Conservation (phyloP, 352 stramenopile genomes). For the Pythium scleroteichum region DNA sequence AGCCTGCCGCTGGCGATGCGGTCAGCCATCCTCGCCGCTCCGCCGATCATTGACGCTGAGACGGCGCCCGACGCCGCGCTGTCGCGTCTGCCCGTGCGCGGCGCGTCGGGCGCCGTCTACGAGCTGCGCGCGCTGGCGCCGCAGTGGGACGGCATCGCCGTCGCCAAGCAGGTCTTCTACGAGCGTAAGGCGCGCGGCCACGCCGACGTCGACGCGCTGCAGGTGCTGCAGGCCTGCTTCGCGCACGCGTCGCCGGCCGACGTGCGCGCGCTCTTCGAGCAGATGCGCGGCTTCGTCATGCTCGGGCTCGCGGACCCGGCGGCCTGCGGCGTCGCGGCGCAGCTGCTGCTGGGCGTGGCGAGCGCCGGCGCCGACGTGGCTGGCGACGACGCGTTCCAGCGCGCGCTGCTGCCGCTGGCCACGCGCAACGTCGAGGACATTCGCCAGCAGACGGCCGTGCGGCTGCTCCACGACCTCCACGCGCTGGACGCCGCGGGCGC, state of each 20-base stretch:
- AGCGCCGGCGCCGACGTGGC: constrained; percentile 32
- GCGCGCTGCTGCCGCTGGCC: constrained; percentile 47
- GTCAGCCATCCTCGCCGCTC: constrained; percentile 36
- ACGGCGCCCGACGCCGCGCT: too few relatives aligned
- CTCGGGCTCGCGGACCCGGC: constrained; percentile 41
- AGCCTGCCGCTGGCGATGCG: constrained; percentile 51
- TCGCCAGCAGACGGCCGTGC: constrained; percentile 55
- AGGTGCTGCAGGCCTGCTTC: constrained; percentile 61
- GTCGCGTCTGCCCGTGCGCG: constrained; percentile 46
- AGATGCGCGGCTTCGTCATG: constrained; percentile 55
- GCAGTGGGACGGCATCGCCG: constrained; percentile 62
- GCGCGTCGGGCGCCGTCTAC: constrained; percentile 55
- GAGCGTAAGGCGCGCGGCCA: constrained; percentile 42
- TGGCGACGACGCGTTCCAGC: constrained; percentile 34
- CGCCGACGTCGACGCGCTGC: constrained; percentile 40
- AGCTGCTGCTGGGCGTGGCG: constrained; percentile 31
- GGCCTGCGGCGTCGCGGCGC: constrained; percentile 37
- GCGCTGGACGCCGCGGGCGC: constrained; percentile 32
- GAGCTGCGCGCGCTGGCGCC: constrained; percentile 39
- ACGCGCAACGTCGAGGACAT: constrained; percentile 55
- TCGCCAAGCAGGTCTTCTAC: constrained; percentile 81
- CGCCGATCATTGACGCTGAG: not conserved
- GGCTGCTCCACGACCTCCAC: constrained; percentile 51
- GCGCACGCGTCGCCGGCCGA: constrained; percentile 39
- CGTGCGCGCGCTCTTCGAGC: constrained; percentile 47